Evolutionary conservation across 805 yeast species (phyloP).

Genomic region (Ogataea sp.): DNA sequence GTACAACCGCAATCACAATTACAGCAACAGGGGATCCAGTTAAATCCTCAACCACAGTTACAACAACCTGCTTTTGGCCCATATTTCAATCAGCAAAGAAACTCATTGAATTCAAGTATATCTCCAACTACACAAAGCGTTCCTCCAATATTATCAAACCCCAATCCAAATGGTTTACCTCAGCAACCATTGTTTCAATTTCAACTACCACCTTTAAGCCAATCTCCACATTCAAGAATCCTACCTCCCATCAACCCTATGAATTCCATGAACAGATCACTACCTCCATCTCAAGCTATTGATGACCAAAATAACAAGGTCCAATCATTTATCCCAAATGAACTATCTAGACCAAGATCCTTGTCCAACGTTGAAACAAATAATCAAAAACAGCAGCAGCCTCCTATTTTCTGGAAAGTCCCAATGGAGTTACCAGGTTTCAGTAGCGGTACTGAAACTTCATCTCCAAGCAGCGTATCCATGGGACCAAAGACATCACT

Average conservation of each 20-base stretch:
- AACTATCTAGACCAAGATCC: constrained; percentile 11
- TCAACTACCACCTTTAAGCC: constrained; percentile 4
- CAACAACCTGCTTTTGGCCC: background rate
- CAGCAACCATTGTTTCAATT: constrained; percentile 1
- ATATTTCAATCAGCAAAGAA: constrained; percentile 1
- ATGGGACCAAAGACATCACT: background rate
- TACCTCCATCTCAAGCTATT: background rate
- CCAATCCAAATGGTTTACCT: background rate
- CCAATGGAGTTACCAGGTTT: constrained; percentile 46
- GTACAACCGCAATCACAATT: background rate
- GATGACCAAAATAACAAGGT: background rate
- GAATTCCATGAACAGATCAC: background rate
- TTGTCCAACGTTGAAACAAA: constrained; percentile 7
- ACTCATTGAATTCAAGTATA: background rate
- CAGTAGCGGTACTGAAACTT: constrained; percentile 4
- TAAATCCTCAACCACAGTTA: background rate
- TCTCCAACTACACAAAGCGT: constrained; percentile 5
- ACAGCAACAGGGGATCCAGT: constrained; percentile 3
- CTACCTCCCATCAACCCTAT: constrained; percentile 1
- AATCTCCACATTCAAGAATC: background rate
- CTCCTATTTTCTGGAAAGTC: constrained; percentile 46
- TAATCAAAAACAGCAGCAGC: constrained; percentile 5
- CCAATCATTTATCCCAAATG: background rate
- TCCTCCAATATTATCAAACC: background rate
- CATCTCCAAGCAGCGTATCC: constrained; percentile 4